phyloP scores from a whole-genome alignment of 352 stramenopile species.

The Aphanomyces cochlioides region DNA sequence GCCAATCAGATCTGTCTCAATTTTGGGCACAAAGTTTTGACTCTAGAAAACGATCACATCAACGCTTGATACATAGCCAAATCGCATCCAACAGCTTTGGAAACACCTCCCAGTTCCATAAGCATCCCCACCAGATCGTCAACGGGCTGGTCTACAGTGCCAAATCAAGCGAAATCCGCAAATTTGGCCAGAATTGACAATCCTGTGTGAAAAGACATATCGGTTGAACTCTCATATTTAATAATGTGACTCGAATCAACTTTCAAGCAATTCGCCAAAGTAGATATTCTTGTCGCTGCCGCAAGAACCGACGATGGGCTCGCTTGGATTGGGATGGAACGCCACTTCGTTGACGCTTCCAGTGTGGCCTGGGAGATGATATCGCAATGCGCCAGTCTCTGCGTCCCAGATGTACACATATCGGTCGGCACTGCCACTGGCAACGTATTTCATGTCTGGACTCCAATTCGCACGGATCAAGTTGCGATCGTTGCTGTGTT shows the following conservation, averaged over 20 bases:
- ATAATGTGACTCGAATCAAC: background rate
- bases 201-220: too few species aligned
- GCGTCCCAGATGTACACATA: constrained; percentile 96
- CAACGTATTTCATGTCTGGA: constrained; percentile 79
- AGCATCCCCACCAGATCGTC: too few species aligned
- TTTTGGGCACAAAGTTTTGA: too few species aligned
- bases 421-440: constrained; percentile 84
- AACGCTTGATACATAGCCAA: too few species aligned
- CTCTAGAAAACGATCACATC: too few species aligned
- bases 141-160: too few species aligned
- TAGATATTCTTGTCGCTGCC: constrained; percentile 85
- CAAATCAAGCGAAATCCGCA: too few species aligned
- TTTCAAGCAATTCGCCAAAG: constrained; percentile 57
- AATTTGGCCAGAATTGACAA: too few species aligned
- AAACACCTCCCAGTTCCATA: too few species aligned
- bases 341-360: constrained; percentile 92
- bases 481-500: constrained; percentile 92
- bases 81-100: too few species aligned
- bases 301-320: constrained; percentile 82
- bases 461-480: constrained; percentile 92
- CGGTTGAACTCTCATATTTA: too few species aligned
- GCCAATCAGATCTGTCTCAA: too few species aligned
- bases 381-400: constrained; percentile 85
- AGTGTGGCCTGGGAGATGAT: constrained; percentile 90
- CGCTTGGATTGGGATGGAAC: constrained; percentile 76